Evolutionary conservation across 2,329 filamentous ascomycete species (phyloP), one percentile per base, ranked within the genome.

Genomic region (Xylaria sp.): DNA sequence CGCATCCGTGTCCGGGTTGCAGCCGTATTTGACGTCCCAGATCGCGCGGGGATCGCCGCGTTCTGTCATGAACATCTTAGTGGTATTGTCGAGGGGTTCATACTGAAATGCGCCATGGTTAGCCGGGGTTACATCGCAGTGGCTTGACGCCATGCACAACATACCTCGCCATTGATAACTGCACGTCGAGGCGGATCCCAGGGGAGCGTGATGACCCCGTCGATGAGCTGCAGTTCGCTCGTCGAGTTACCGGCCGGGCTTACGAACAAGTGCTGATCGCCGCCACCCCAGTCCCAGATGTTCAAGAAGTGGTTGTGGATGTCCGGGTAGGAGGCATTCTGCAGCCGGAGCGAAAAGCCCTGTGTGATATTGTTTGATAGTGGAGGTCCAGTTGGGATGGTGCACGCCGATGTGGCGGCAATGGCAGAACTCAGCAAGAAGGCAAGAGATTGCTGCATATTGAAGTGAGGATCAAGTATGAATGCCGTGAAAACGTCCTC

Each of bases 1-100:
- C 4, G 71, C 77, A 49, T 82, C 81, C 11, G 80, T 82, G 49
- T 80, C 80, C 1, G 80, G 79, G 67, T 83, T 79, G 72, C 82
- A 84, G 36, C 78, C 80, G 67, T 83, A 82, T 6, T 74, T 74
- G n/a, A 80, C 78, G 46, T 80, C 74, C 63, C 81, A 84, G 62
- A 81, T 71, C 23, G 82, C 82, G 13, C 78, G 76, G 1, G 82
- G 81, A 63, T 84, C 81, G 7, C 78, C 78, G 2, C 82, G 80
- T 33, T 82, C 78, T 2, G 83, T 84, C 80, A 83, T 83, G 75
- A 84, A 84, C 72, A 83, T 78, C 74, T 84, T 84, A 48, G 82
- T 84, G 3, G 82, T 84, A 71, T 84, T 81, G 71, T 84, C 82
- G 36, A 77, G 74, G n/a, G 74, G 73, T 26, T 80, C 79, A 67